Evolutionary conservation across 148 eudicot genomes (phyloP).

Genomic region (Rhododendron molle): DNA sequence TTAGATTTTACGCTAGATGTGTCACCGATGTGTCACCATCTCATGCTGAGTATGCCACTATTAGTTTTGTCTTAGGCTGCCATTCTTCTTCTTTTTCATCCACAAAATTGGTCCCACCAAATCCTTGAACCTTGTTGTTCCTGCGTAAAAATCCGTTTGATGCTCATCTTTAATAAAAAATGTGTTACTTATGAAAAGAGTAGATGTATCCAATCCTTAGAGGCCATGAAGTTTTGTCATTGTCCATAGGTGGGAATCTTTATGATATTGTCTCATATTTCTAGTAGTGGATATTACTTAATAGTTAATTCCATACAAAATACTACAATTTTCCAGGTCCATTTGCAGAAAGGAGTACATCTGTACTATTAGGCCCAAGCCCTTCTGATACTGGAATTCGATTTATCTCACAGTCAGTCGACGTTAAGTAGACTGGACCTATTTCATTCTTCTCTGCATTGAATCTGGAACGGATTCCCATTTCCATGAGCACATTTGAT

Average conservation of each 20-base stretch:
- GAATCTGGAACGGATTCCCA: background rate
- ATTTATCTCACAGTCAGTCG: background rate
- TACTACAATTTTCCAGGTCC: background rate
- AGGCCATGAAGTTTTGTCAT: background rate
- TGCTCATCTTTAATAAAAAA: background rate
- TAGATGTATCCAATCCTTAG: background rate
- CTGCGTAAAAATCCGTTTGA: background rate
- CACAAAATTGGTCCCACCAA: background rate
- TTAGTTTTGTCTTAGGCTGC: background rate
- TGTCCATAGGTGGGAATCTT: background rate
- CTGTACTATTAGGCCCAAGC: background rate
- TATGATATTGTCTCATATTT: background rate
- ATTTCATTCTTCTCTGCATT: background rate
- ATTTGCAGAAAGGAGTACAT: background rate
- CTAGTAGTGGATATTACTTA: background rate
- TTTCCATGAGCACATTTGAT: background rate
- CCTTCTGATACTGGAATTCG: background rate
- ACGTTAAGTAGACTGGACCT: background rate
- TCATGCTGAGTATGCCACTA: background rate
- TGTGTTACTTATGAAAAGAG: background rate
- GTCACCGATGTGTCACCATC: constrained; percentile 9
- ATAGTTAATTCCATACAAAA: background rate
- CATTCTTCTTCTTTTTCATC: background rate
- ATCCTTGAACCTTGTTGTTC: background rate
- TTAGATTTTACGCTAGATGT: constrained; percentile 1